A percentile compares a stretch with the other conserved stretches of the same genome.
Evolutionary conservation across 176 grass and related monocot species (phyloP).

Genomic region (Hsuehochloa calcarea): DNA sequence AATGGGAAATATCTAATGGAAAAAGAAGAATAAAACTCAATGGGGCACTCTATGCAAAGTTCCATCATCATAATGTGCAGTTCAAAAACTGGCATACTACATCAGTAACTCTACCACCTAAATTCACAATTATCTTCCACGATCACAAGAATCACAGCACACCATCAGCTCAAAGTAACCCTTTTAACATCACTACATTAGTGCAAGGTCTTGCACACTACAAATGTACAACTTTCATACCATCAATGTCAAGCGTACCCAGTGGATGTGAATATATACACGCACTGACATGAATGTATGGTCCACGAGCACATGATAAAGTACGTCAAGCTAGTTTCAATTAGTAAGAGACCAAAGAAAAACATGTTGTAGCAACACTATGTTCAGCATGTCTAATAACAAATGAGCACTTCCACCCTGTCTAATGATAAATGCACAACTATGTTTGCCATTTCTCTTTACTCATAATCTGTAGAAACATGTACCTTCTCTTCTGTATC

Average conservation of each 20-base stretch:
- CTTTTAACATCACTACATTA: not conserved
- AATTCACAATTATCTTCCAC: constrained; percentile 2
- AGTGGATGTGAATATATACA: not conserved
- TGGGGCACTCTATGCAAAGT: not conserved
- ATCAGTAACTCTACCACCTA: not conserved
- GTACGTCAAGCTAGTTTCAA: not conserved
- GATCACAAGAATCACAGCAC: not conserved
- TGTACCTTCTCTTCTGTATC: constrained; percentile 98
- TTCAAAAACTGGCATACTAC: constrained; percentile 5
- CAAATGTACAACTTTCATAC: not conserved
- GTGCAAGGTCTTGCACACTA: constrained; percentile 7
- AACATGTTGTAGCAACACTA: not conserved
- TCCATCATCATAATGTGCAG: constrained; percentile 4
- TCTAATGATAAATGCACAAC: constrained; percentile 4
- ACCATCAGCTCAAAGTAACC: not conserved
- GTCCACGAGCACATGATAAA: not conserved
- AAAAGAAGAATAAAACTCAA: not conserved
- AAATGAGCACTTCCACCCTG: constrained; percentile 1
- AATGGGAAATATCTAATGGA: not conserved
- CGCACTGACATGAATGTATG: not conserved
- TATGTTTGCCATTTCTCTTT: not conserved
- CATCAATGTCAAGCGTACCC: not conserved
- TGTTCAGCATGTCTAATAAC: not conserved
- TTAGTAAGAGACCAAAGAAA: not conserved
- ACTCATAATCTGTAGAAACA: constrained; percentile 5